A percentile compares a stretch with the other conserved stretches of the same genome.
phyloP scores from a whole-genome alignment of 257 asterid genomes.

The Coffea eugenioides region DNA sequence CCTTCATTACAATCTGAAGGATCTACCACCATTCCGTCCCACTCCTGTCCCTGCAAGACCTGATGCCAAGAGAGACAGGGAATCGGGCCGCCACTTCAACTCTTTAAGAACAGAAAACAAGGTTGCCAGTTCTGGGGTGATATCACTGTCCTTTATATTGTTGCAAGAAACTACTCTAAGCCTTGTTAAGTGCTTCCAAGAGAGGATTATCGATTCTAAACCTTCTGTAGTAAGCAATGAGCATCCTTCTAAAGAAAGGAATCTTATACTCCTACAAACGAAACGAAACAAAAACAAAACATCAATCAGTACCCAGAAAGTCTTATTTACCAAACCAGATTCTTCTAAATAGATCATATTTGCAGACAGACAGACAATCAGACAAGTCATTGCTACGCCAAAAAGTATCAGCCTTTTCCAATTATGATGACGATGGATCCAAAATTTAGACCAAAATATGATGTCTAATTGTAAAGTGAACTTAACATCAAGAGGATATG shows the following conservation, averaged over 20 bases:
- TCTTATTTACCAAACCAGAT: not conserved
- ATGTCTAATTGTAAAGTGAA: not conserved
- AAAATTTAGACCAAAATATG: not conserved
- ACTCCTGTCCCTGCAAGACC: constrained; percentile 83
- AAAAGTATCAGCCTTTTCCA: not conserved
- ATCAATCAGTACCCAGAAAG: not conserved
- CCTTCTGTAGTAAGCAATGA: constrained; percentile 82
- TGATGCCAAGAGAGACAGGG: constrained; percentile 58
- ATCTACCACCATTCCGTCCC: constrained; percentile 79
- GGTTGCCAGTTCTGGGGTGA: constrained; percentile 74
- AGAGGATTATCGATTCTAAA: constrained; percentile 69
- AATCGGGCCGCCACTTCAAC: constrained; percentile 89
- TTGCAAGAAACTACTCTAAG: constrained; percentile 85
- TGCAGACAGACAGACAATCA: not conserved
- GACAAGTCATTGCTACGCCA: not conserved
- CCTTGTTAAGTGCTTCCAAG: constrained; percentile 74
- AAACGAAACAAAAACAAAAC: constrained; percentile 4
- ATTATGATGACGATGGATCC: not conserved
- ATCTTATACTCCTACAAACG: constrained; percentile 57
- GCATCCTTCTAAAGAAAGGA: constrained; percentile 83
- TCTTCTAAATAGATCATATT: not conserved
- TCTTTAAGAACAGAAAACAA: constrained; percentile 78
- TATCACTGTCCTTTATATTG: constrained; percentile 75
- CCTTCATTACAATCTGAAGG: constrained; percentile 57
- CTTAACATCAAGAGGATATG: not conserved